Conservation (phyloP, 495 filamentous ascomycete genomes). For the Hypoxylon rickii region DNA sequence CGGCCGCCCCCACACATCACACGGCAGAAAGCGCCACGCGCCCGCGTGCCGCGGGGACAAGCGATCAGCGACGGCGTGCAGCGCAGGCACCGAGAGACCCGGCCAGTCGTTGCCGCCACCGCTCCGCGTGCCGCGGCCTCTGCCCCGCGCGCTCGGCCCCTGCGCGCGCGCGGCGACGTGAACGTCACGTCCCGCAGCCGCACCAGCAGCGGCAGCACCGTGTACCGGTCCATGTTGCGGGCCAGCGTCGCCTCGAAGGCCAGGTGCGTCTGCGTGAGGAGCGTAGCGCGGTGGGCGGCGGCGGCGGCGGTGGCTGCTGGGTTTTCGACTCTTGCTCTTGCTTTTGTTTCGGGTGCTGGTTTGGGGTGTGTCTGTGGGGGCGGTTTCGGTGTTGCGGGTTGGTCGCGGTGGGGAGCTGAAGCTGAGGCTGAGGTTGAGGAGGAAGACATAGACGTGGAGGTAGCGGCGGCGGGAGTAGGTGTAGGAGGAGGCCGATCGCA, state of each 20-base stretch:
- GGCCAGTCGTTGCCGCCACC: constrained; percentile 36
- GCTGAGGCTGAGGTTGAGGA: too few species aligned
- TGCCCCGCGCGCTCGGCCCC: neutral
- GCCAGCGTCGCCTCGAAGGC: constrained; percentile 10
- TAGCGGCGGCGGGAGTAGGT: neutral
- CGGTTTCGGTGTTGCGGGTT: too few species aligned
- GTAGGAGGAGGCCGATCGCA: constrained; percentile 10
- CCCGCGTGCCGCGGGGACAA: constrained; percentile 37
- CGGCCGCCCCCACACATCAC: constrained; percentile 40
- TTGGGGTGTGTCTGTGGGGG: neutral
- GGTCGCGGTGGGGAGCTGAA: too few species aligned
- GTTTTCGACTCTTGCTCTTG: neutral
- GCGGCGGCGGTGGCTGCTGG: too few species aligned
- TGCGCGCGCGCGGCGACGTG: too few species aligned
- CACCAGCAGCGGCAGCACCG: constrained; percentile 28
- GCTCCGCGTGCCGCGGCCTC: neutral
- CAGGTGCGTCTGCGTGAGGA: constrained; percentile 17
- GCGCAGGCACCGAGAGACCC: constrained; percentile 37
- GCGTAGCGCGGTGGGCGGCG: too few species aligned
- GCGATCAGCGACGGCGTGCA: constrained; percentile 35
- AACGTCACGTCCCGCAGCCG: constrained; percentile 26
- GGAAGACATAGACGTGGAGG: too few species aligned
- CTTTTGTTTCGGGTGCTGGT: neutral
- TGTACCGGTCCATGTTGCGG: constrained; percentile 17
- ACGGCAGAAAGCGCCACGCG: constrained; percentile 50